Evolutionary conservation across 164 flowering plant species (phyloP), one percentile per base, ranked within the genome.

Genomic region (Stephania cephalantha): DNA sequence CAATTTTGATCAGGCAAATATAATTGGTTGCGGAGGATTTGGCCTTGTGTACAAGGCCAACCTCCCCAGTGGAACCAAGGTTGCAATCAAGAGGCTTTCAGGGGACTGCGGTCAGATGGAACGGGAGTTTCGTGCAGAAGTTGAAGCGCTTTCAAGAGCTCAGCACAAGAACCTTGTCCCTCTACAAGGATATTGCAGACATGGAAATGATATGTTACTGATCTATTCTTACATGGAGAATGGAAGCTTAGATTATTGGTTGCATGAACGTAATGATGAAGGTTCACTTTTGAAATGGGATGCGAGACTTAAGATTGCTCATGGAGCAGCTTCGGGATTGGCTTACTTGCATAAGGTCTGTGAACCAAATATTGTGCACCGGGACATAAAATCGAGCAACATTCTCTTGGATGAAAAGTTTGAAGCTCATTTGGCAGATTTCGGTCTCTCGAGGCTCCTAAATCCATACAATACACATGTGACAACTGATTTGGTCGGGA

Each of bases 241-340:
- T 74, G 93, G 97, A 71, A 92, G 95, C 84, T 84, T 92, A 85
- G 97, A 92, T 76, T 90, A 90, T 80, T 92, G 97, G 95, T 84
- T 92, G 72, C 97, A 92, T 70, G 97, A 92, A 77, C 77, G 82
- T 77, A 77, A 83, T 20, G 95, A 90, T 72, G 90, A 83, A 20
- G 79, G 76, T 44, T 80, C 90, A 1, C 45, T 77, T 46, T 85
- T 90, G 18, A 77, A 48, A n/a, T 92, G 92, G 93, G 89, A 83
- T 44, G 72, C 75, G 2, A 82, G 97, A 68, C 79, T 90, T 64
- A 85, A 78, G 80, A 89, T 92, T 58, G 95, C 92, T 71, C 89
- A 84, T 79, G 97, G 93, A 44, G 85, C 95, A 1, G 93, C 86
- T n/a, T 81, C 72, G 20, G 97, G 97, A 25, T 76, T 92, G 74